Conservation (phyloP, 108 stramenopile species). For the Skeletonema tropicum region DNA sequence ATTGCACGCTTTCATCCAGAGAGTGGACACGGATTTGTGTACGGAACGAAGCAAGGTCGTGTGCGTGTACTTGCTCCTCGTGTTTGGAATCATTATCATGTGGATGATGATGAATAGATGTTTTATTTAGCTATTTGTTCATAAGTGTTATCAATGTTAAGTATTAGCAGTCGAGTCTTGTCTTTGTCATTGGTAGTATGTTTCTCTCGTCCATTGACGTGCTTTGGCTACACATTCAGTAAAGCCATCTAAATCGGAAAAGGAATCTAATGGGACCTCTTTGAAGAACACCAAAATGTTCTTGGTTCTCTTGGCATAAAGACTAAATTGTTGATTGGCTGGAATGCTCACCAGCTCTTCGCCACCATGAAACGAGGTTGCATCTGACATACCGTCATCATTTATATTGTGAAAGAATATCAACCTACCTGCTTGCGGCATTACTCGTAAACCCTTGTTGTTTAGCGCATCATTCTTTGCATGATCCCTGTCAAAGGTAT, state of each 20-base stretch:
- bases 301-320: conserved; percentile 6
- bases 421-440: conserved; percentile 43
- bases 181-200: conserved; percentile 21
- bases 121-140: neutral
- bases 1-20: conserved; percentile 96
- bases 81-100: conserved; percentile 86
- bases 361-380: conserved; percentile 47
- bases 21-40: conserved; percentile 94
- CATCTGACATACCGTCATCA: conserved; percentile 41
- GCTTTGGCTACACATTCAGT: conserved; percentile 16
- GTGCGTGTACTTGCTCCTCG: conserved; percentile 75
- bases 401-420: conserved; percentile 47
- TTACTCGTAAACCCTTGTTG: conserved; percentile 32
- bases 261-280: conserved; percentile 27
- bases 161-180: neutral
- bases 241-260: conserved; percentile 21
- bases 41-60: conserved; percentile 96
- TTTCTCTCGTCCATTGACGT: conserved; percentile 30
- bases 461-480: neutral
- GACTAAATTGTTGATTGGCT: neutral
- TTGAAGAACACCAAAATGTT: conserved; percentile 47
- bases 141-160: neutral
- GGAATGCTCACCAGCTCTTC: conserved; percentile 30
- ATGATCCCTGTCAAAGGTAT: conserved; percentile 8
- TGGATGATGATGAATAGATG: conserved; percentile 23